Conservation (phyloP, 1,139 yeast genomes). For the Suhomyces bolitotheri region DNA sequence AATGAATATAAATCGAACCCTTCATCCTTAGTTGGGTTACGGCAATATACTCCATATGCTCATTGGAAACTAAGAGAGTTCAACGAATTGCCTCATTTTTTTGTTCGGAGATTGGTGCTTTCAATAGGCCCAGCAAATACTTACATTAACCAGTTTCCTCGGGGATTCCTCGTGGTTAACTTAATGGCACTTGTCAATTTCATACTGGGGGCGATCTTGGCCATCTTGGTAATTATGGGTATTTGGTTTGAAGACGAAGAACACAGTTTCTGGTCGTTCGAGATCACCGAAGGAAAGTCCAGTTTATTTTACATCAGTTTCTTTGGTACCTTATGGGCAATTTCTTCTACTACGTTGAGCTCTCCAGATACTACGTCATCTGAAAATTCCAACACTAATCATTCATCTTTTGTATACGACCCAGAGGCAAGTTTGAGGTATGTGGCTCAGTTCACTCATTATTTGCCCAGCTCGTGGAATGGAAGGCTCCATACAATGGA, state of each 20-base stretch:
- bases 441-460: conserved; percentile 87
- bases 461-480: conserved; percentile 84
- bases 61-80: conserved; percentile 95
- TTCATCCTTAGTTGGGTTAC: conserved; percentile 67
- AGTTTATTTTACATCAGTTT: conserved; percentile 85
- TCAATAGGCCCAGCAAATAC: conserved; percentile 79
- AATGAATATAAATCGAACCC: conserved; percentile 92
- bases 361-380: conserved; percentile 16
- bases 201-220: conserved; percentile 84
- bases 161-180: conserved; percentile 58
- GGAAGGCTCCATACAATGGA: conserved; percentile 78
- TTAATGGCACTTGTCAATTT: conserved; percentile 69
- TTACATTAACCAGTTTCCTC: conserved; percentile 90
- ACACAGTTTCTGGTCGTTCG: conserved; percentile 80
- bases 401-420: conserved; percentile 59
- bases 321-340: conserved; percentile 80
- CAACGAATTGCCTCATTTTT: conserved; percentile 88
- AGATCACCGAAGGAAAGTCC: conserved; percentile 76
- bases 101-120: conserved; percentile 71
- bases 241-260: conserved; percentile 81
- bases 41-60: conserved; percentile 92
- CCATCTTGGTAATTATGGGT: conserved; percentile 80
- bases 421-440: conserved; percentile 82
- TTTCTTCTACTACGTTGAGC: conserved; percentile 43
- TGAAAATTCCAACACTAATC: conserved; percentile 25